Evolutionary conservation across 2,329 filamentous ascomycete genomes (phyloP), one percentile per base, ranked within the genome.

Genomic region (Sporothrix pallida): DNA sequence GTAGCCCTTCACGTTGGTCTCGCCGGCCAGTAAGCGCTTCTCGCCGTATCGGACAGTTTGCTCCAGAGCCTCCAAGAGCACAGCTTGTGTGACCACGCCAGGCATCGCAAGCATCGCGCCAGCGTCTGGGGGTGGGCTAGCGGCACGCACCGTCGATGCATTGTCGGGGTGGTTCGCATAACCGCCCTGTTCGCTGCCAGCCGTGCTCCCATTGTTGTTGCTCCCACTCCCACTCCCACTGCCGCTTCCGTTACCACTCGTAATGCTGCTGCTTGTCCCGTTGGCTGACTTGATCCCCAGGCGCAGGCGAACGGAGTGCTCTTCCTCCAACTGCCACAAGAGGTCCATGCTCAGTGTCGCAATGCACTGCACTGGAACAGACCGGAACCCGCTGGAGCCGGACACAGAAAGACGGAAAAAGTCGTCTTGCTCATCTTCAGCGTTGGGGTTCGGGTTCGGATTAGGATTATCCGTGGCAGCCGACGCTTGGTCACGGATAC

Each of bases 1-100:
- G 56, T 85, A 84, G 0, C 85, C 85, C 75, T 89, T 89, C 23
- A 86, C 79, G 72, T 89, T 89, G 0, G 86, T 88, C 78, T 89
- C 86, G 1, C 76, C 76, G 3, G 76, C 75, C 31, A 52, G 56
- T 8, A 77, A 26, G 10, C 76, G 74, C 44, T 70, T 72, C 70
- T 75, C 76, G 15, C 65, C 54, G 15, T 72, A 75, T 6, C 37
- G 54, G 5, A 75, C 63, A 23, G 75, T 37, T 26, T 71, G 69
- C 42, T 77, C 75, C 17, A 77, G n/a, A 13, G 72, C 72, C 6
- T 75, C 72, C 4, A 77, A 52, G 1, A 77, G 75, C 12, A 75
- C 67, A 0, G 71, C n/a, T 54, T 75, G 73, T 17, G 75, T 15
- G 20, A 75, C 72, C 6, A 77, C 74, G 20, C 76, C 76, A 2